Base-by-base conservation (phyloP, 1,139 yeast species). In the Lodderomyces oxycetoniae region DNA sequence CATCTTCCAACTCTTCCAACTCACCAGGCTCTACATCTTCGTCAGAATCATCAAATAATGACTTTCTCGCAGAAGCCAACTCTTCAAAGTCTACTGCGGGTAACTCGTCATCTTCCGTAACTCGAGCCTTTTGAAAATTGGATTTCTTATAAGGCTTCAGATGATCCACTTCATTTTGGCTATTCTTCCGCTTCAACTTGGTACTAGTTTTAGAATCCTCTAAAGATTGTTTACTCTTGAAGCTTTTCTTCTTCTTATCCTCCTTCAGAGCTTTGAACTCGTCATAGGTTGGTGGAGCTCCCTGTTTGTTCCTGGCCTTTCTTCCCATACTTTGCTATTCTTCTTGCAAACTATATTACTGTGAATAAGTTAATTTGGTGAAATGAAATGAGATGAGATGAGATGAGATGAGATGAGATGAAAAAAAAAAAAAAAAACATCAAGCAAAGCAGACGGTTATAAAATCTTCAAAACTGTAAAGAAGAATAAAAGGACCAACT, bases 261-360 rank as follows among this genome's bases (percentile, higher is more conserved):
- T 64, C 70, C 51, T 69, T 74, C 36, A 59, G 67, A 9, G 75
- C 75, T 45, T 79, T 77, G 55, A 88, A 80, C 52, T 88, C 95
- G 30, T 88, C 97, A 44, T 79, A 68, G 9, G 85, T 55, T 28
- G 96, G 96, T 47, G 96, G 96, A 40, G 74, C 84, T 22, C 86
- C 89, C 64, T 88, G 96, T 70, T 85, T 88, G 54, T 84, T 82
- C 65, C 81, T 85, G 40, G 87, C 84, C 69, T 86, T 81, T 76
- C 95, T 82, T 57, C 96, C 96, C 96, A 87, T 87, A 39, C 25
- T 20, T 20, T 20, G 8, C 23, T n/a, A 9, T n/a, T 20, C n/a
- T n/a, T n/a, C n/a, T n/a, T n/a, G n/a, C n/a, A n/a, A n/a, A n/a
- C n/a, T n/a, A n/a, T n/a, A n/a, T n/a, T n/a, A n/a, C n/a, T n/a